Base-by-base conservation (phyloP, 345 rosid genomes). In the Fremontodendron californicum region DNA sequence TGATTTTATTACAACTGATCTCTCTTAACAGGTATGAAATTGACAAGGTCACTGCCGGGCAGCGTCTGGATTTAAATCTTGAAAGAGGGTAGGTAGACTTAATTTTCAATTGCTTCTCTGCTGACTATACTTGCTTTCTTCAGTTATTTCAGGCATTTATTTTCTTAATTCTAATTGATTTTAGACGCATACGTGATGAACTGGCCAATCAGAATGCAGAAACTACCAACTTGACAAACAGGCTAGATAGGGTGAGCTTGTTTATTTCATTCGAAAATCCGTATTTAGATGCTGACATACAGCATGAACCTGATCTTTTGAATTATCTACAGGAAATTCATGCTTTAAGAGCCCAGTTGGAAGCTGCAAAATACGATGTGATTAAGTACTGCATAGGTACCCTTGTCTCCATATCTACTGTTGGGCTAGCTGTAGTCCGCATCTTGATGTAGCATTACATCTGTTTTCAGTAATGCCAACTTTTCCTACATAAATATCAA, bases 351-450 rank as follows among this genome's bases (percentile, higher is more conserved):
- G 97, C 98, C 45, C 94, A 90, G 19, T 49, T 94, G 78, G 98
- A 94, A 87, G 93, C 90, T 48, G 90, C 94, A 21, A 91, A 94
- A 71, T 91, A 91, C 21, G 98, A 94, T 54, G 96, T 90, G 19
- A 91, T 92, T 77, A 94, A 92, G 80, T 94, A 94, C 80, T 94
- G 98, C 88, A 88, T 94, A 15, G 98, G 97, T 86, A 94, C 95
- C 78, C n/a, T n/a, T n/a, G n/a, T n/a, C n/a, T n/a, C n/a, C n/a
- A n/a, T n/a, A n/a, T n/a, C n/a, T n/a, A n/a, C 88, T 2, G 95
- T 89, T 46, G 97, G 97, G 31, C 90, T 93, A 33, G 94, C 97
- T 7, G 81, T 88, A 2, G 72, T 93, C 73, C 95, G 97, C 23
- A 86, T 94, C 78, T 77, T 91, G 88, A 66, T 94, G 88, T 94